Evolutionary conservation across 257 asterid species (phyloP), one percentile per base, ranked within the genome.

Genomic region (Solanum chilense): DNA sequence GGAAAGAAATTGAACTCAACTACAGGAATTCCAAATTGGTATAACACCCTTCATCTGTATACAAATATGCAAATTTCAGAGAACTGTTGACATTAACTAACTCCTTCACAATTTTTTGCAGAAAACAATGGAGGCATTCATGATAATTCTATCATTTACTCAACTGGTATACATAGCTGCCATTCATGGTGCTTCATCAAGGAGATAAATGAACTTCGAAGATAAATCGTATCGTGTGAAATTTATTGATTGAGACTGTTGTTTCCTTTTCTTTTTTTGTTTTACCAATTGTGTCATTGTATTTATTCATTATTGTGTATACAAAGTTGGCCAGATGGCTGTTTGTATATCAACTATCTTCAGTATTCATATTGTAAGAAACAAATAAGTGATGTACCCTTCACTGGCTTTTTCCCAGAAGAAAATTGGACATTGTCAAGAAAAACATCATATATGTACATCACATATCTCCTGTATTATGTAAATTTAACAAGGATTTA

Each of bases 51-150:
- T 27, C 41, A 80, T 9, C 68, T 18, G 68, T 29, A 29, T 20
- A 49, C 31, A 20, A 29, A 81, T 29, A 7, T 18, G 12, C 85
- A 49, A 27, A 49, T 5, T 41, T 18, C 3, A 3, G 12, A 81
- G 2, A 49, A 27, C 9, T 81, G 2, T 52, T 62, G 71, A n/a
- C 25, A 47, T 71, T n/a, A 29, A 66, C 74, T 16, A 29, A 66
- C 74, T 25, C 12, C 44, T 58, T 27, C 23, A 12, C 60, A 14
- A 68, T 39, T 15, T 37, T 45, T 70, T 87, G 56, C 98, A 97
- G 99, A 93, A 90, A 89, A 97, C 99, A 87, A 92, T 96, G 98
- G 99, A 97, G 92, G 99, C 97, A 52, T 97, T 97, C 93, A 78
- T 94, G 35, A 96, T 96, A 20, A 96, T 96, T 85, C 93, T 97